Base-by-base conservation (phyloP, 495 filamentous ascomycete genomes). In the Astrothelium macrocarpum region DNA sequence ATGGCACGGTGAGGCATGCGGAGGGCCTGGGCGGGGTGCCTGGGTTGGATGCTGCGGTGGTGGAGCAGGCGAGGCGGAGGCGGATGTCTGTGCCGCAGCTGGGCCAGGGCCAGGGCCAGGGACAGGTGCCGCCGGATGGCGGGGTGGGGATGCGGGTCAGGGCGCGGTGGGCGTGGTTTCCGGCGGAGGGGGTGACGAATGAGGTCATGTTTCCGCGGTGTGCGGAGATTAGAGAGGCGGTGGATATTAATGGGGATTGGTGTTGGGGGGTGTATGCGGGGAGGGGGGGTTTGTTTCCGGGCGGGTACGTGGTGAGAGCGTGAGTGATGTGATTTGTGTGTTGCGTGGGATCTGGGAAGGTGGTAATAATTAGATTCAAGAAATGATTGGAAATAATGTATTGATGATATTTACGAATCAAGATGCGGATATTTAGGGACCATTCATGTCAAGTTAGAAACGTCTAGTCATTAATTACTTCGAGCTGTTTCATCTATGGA, bases 211-310 rank as follows among this genome's bases (percentile, higher is more conserved):
- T 96, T 68, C 91, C 91, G 2, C 86, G 83, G 62, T 85, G 87
- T 4, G 90, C 91, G 0, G 89, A 93, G 74, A 81, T 96, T 12
- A 78, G 79, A 2, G 91, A 96, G 78, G 84, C 84, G 36, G 84
- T 89, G 74, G 86, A 89, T 73, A 83, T 92, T 53, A 95, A 94
- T 74, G 89, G 84, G 43, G 90, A 95, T 73, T 96, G 90, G 90
- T 89, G 79, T 62, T 85, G 84, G 77, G 91, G 91, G 0, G 82
- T 79, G 36, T 96, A 95, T 79, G 86, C 87, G 71, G 90, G 89
- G 20, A 75, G 72, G 32, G 82, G 80, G 63, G 90, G 90, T 0
- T 64, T 95, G 66, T 92, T 95, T 73, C 90, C 90, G 2, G 84
- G 85, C 25, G 76, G 79, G 31, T 89, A 90, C 80, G 87, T 90